Conservation (phyloP, 352 stramenopile genomes). For the Thraustotheca clavata region DNA sequence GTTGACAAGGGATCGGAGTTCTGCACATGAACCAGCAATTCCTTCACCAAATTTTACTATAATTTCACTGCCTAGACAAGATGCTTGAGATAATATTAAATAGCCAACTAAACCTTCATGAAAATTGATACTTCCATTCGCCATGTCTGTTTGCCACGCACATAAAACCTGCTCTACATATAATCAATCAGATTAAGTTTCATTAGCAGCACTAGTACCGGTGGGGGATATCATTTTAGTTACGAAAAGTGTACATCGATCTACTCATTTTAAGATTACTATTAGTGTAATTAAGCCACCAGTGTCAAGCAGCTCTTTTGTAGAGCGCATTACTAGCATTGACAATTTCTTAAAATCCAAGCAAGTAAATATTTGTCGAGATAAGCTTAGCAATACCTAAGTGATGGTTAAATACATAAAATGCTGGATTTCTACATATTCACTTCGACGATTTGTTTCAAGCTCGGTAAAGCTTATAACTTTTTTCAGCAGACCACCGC, state of each 20-base stretch:
- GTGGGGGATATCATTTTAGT: constrained; percentile 29
- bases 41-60: constrained; percentile 54
- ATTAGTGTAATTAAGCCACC: background rate
- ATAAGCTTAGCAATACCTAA: constrained; percentile 56
- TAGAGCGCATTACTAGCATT: constrained; percentile 69
- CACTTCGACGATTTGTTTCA: constrained; percentile 73
- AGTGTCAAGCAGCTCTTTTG: constrained; percentile 61
- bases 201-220: no score
- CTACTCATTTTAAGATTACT: constrained; percentile 3
- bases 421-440: constrained; percentile 23
- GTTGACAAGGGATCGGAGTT: constrained; percentile 54
- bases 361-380: constrained; percentile 70
- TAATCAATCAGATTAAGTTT: background rate
- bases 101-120: background rate
- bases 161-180: constrained; percentile 9
- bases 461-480: constrained; percentile 71
- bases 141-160: constrained; percentile 17
- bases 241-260: constrained; percentile 69
- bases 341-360: constrained; percentile 68
- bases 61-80: background rate
- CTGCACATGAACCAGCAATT: constrained; percentile 61
- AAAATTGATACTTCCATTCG: constrained; percentile 12
- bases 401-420: background rate
- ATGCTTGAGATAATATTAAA: background rate
- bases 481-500: constrained; percentile 55